These are phyloP conservation scores for Grosmannia clavigera DNA, from an alignment of 2,329 filamentous ascomycete species.

Conservation along the genomic window DNA sequence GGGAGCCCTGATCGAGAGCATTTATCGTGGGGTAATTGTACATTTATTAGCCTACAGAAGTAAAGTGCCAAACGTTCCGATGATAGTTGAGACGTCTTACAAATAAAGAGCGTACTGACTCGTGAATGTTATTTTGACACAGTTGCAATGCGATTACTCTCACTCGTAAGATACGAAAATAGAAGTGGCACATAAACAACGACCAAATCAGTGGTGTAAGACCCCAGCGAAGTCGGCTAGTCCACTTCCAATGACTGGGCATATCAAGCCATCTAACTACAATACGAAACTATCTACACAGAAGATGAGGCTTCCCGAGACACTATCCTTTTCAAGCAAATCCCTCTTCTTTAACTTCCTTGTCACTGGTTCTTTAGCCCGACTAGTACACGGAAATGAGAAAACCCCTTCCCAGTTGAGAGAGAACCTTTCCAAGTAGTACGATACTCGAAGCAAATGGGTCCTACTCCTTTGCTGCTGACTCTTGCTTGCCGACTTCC, in stretches of 20 bases:
- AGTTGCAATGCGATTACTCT: too few relatives aligned
- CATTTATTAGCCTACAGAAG: neutral
- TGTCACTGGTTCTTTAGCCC: neutral
- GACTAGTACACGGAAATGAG: neutral
- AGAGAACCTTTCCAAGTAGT: neutral
- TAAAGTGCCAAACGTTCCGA: neutral
- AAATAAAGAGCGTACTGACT: neutral
- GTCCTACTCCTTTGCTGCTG: neutral
- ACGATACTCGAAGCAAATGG: neutral
- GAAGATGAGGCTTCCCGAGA: too few relatives aligned
- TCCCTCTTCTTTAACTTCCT: neutral
- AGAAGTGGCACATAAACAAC: too few relatives aligned
- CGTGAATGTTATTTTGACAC: too few relatives aligned
- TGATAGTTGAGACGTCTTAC: neutral
- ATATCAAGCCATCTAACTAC: neutral
- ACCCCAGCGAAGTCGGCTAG: too few relatives aligned
- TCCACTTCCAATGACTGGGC: too few relatives aligned
- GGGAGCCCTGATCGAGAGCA: too few relatives aligned
- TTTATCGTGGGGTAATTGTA: neutral
- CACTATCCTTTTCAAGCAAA: neutral
- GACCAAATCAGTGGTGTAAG: too few relatives aligned
- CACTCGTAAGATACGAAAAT: neutral
- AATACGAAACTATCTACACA: neutral
- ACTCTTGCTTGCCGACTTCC: conserved; percentile 39
- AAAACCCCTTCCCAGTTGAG: neutral